These are phyloP conservation scores for Mucor plumbeus DNA, from an alignment of 371 early-diverging fungal species.

Conservation along the genomic window DNA sequence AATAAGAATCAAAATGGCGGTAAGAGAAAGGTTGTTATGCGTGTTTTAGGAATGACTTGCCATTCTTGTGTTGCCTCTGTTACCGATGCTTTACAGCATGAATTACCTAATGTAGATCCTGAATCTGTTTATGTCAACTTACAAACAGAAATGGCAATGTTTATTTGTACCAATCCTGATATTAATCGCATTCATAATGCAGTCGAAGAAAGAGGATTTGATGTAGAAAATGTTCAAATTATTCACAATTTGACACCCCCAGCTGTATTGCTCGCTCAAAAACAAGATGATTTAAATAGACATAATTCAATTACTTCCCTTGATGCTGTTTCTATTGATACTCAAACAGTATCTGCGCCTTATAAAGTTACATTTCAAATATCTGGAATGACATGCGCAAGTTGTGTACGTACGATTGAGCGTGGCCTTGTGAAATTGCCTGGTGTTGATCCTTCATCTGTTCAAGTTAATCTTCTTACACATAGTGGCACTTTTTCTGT, in stretches of 20 bases:
- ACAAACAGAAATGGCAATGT: constrained; percentile 54
- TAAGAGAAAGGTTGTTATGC: constrained; percentile 51
- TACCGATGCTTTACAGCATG: constrained; percentile 36
- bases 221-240: constrained; percentile 49
- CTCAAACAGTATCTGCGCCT: constrained; percentile 23
- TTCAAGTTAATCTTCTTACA: constrained; percentile 74
- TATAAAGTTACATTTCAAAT: constrained; percentile 66
- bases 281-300: neutral
- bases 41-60: constrained; percentile 85
- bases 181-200: constrained; percentile 28
- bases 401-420: constrained; percentile 83
- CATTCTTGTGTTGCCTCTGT: constrained; percentile 70
- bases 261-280: constrained; percentile 18
- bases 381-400: constrained; percentile 92
- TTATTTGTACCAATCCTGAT: constrained; percentile 40
- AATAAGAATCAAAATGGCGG: neutral
- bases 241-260: constrained; percentile 50
- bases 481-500: constrained; percentile 64
- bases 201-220: constrained; percentile 46
- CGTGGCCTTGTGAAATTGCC: constrained; percentile 59
- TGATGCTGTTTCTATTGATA: constrained; percentile 36
- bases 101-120: constrained; percentile 33
- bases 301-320: constrained; percentile 30
- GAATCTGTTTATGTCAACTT: constrained; percentile 46
- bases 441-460: constrained; percentile 72